Base-by-base conservation (phyloP, 1,284 basidiomycete species). In the Austropuccinia psidii region DNA sequence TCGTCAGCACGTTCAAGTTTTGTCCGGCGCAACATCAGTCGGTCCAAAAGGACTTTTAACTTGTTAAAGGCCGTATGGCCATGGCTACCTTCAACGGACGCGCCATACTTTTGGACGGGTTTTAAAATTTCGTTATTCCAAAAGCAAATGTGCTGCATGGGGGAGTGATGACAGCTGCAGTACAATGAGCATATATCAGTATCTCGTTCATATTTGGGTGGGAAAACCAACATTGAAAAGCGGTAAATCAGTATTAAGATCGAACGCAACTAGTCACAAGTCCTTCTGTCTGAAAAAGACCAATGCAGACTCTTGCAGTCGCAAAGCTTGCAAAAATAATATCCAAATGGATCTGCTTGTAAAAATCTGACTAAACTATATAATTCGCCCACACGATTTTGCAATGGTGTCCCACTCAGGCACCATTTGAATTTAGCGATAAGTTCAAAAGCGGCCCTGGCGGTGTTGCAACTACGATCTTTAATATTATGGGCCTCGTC, bases 401-500 rank as follows among this genome's bases (percentile, higher is more conserved):
- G 72, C 15, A 94, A 82, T 0, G 93, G 94, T n/a, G 94, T 97
- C n/a, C 95, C 96, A 31, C 93, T 97, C 37, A 99, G 84, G 81
- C 96, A 98, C 96, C 96, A 99, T 76, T 88, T 87, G 77, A 87
- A 92, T 74, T 86, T 86, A 72, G 89, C 87, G 65, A 89, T 82
- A 4, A 98, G 84, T 65, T 93, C 90, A 80, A 98, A 99, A 0
- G 93, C 86, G 11, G 92, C 93, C 81, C 97, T 98, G 1, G 96
- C 94, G 0, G 95, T 98, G 79, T 97, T 98, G 0, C 93, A 95
- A 0, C 88, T 83, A 17, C 96, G 87, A 80, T 98, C 95, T 80
- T 83, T 83, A 76, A 81, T 98, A 80, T 96, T 97, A 82, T 99
- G 96, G 7, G 95, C 95, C 83, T 98, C 96, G 78, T 98, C 96